Percentiles rank a stretch among this genome's conserved stretches.
Conservation (phyloP, 2,329 filamentous ascomycete species). For the Pseudocercospora fijiensis region DNA sequence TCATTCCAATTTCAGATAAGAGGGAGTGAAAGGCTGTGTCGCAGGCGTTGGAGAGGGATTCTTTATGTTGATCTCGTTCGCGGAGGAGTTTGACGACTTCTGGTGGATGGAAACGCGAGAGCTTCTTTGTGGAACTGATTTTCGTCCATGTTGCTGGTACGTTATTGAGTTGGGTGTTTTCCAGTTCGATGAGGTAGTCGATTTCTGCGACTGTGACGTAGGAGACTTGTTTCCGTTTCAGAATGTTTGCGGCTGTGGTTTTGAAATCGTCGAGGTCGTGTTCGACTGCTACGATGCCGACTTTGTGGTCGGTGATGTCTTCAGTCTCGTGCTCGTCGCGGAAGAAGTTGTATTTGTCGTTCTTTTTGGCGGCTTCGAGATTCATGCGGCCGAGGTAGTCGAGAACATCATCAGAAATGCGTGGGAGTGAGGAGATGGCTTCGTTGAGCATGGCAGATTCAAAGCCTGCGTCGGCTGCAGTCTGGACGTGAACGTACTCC, state of each 20-base stretch:
- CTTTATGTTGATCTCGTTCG: constrained; percentile 91
- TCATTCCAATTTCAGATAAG: constrained; percentile 70
- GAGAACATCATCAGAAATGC: constrained; percentile 70
- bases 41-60: constrained; percentile 87
- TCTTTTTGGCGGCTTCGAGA: constrained; percentile 71
- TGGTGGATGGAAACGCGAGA: constrained; percentile 91
- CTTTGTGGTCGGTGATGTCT: constrained; percentile 81
- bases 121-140: constrained; percentile 88
- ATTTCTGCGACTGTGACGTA: constrained; percentile 87
- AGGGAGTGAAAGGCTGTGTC: constrained; percentile 75
- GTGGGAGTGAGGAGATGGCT: constrained; percentile 72
- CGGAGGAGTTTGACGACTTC: constrained; percentile 79
- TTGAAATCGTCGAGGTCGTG: constrained; percentile 81
- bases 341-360: constrained; percentile 96
- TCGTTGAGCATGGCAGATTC: constrained; percentile 65
- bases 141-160: constrained; percentile 95
- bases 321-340: constrained; percentile 84
- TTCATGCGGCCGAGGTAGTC: constrained; percentile 83
- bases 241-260: constrained; percentile 64
- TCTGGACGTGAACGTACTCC: constrained; percentile 69
- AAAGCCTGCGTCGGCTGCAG: constrained; percentile 69
- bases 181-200: constrained; percentile 90
- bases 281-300: constrained; percentile 91
- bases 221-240: constrained; percentile 69
- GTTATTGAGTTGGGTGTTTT: constrained; percentile 76